Evolutionary conservation across 1,139 yeast species (phyloP), one percentile per base, ranked within the genome.

Genomic region (Meyerozyma carpophila): DNA sequence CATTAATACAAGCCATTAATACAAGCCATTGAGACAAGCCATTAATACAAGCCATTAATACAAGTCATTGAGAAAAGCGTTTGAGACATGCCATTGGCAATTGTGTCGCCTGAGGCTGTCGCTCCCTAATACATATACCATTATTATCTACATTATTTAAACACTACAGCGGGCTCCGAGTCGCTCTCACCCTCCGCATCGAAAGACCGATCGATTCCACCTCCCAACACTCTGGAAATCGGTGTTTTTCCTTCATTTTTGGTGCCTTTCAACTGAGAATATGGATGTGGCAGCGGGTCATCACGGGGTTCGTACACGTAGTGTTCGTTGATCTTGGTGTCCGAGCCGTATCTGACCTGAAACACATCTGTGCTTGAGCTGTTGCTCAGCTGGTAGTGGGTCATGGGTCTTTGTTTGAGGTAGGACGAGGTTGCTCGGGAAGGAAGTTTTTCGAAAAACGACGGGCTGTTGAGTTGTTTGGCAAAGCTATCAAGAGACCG

Each of bases 371-470:
- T 47, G 50, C 63, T 60, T 13, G 66, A 58, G 46, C 59, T 58
- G 42, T 55, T 59, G 39, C 27, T 36, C 32, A 40, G 50, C 48
- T 48, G 40, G 16, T 37, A 37, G 36, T 40, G 36, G 14, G 37
- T 31, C 24, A 27, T 26, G 21, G 46, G 44, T 43, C 53, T 39
- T 41, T 48, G 51, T 44, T 56, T 57, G 39, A 54, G 39, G 16
- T n/a, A 40, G 42, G 24, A 58, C 56, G 9, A 39, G 24, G 65
- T 58, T 5, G 68, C 63, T 34, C 66, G 57, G 4, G 68, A 60
- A 13, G 75, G 73, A 41, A 69, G 51, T 49, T 70, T 71, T 44
- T 69, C 76, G 45, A 69, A 69, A 43, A 66, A 62, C 10, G 55
- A 54, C 11, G 73, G 75, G 32, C 55, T 53, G 25, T 66, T 58